Evolutionary conservation across 768 basidiomycete species (phyloP), one percentile per base, ranked within the genome.

Genomic region (Pholiota molesta): DNA sequence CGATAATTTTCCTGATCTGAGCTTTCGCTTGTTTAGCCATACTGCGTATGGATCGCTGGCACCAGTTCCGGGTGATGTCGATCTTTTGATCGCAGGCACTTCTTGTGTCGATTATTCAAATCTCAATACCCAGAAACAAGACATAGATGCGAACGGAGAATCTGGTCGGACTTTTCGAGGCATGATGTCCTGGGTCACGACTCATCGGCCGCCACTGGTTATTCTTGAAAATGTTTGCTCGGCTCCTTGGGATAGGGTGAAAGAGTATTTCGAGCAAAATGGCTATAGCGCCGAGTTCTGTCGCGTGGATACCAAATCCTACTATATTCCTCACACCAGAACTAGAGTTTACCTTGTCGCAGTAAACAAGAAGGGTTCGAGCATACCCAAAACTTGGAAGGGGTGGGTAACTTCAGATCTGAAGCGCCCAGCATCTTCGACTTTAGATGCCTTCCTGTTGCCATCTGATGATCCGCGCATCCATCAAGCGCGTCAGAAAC

Each of bases 61-160:
- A 3, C 80, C 86, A 33, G 95, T 98, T 3, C 96, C 96, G 0
- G 94, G 94, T 13, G 87, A 96, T 64, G 92, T 94, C 29, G 95
- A 97, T 73, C 79, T 97, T 58, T 82, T 97, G 29, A 84, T 98
- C 61, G 96, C 96, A 2, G 96, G 96, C 31, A 98, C 96, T 1
- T 97, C 95, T 21, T 98, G 96, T 64, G 95, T 97, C 65, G 96
- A 97, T 71, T 97, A 97, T 67, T 97, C 96, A n/a, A 94, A 90
- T 69, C 83, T 98, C 61, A 98, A 98, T 73, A 95, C 91, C 67
- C 85, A 92, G 71, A 94, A 94, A 72, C 94, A 98, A 73, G 89
- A 87, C 35, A 92, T 98, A 31, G 88, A 94, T 52, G 94, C 83
- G 6, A 88, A 91, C 60, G 96, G 96, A 51, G 96, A 98, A 74